These are phyloP conservation scores for Neofusicoccum kwambonambiense DNA, from an alignment of 2,329 filamentous ascomycete species.

Conservation along the genomic window DNA sequence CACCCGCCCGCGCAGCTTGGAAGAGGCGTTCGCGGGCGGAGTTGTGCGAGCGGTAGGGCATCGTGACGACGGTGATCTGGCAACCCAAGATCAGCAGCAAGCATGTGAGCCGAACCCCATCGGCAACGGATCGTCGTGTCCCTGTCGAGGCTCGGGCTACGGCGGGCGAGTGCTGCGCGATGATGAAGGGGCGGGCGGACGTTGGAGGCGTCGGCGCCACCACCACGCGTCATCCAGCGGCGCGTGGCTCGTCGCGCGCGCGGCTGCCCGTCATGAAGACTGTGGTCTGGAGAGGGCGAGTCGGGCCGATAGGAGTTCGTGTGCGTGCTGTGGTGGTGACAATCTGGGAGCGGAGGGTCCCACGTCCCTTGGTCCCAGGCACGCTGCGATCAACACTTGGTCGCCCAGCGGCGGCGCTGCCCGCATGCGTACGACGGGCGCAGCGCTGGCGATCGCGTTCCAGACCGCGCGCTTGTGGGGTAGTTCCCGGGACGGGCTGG, in stretches of 20 bases:
- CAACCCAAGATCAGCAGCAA: conserved; percentile 15
- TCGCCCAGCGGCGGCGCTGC: background rate
- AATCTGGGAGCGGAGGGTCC: background rate
- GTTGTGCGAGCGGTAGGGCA: background rate
- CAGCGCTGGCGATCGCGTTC: conserved; percentile 3
- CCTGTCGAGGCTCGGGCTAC: background rate
- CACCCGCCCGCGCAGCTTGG: background rate
- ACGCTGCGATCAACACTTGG: conserved; percentile 9
- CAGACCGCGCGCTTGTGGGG: conserved; percentile 13
- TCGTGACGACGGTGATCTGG: conserved; percentile 3
- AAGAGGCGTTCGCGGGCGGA: background rate
- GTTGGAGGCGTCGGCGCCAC: conserved; percentile 2
- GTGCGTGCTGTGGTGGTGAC: background rate
- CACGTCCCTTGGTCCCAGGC: background rate
- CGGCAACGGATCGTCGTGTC: conserved; percentile 5
- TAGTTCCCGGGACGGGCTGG: conserved; percentile 2
- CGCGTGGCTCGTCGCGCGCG: conserved; percentile 6
- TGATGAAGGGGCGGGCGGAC: background rate
- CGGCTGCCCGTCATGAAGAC: background rate
- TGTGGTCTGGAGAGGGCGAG: background rate
- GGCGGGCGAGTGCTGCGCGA: background rate
- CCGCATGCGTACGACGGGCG: background rate
- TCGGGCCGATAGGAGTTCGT: conserved; percentile 15
- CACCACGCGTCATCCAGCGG: conserved; percentile 3
- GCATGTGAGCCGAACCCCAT: conserved; percentile 7